phyloP scores from a whole-genome alignment of 495 filamentous ascomycete species.

The Oidiodendron maius region DNA sequence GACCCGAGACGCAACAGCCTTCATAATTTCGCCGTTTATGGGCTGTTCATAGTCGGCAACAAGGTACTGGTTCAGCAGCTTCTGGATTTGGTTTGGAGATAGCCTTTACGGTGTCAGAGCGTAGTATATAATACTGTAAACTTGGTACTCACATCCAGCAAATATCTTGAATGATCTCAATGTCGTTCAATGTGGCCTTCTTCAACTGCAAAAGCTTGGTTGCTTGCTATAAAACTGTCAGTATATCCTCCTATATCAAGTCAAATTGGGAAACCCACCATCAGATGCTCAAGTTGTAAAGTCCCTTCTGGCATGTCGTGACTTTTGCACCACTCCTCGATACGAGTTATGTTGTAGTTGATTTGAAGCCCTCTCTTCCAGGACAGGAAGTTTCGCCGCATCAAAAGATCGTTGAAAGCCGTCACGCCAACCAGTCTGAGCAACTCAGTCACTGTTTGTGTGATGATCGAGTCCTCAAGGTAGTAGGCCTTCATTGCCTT shows the following conservation, averaged over 20 bases:
- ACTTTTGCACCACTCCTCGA: constrained; percentile 99
- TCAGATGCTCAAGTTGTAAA: constrained; percentile 95
- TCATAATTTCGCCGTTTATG: constrained; percentile 99
- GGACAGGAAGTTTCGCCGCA: constrained; percentile 96
- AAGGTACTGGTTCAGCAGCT: constrained; percentile 96
- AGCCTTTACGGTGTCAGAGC: constrained; percentile 39
- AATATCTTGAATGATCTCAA: constrained; percentile 99
- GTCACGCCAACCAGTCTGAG: constrained; percentile 93
- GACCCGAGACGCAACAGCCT: constrained; percentile 92
- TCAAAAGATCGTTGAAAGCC: constrained; percentile 96
- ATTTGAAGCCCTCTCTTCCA: constrained; percentile 99
- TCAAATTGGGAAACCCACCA: constrained; percentile 50
- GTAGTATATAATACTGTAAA: constrained; percentile 23
- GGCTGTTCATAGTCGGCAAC: constrained; percentile 99
- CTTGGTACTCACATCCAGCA: constrained; percentile 82
- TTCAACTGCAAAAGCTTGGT: constrained; percentile 98
- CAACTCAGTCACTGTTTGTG: constrained; percentile 90
- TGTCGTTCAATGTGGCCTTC: constrained; percentile 98
- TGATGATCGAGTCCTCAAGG: constrained; percentile 91
- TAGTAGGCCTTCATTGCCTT: constrained; percentile 98
- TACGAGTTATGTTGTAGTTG: constrained; percentile 99
- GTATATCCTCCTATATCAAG: constrained; percentile 4
- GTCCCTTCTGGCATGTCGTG: constrained; percentile 99
- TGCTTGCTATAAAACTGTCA: constrained; percentile 43
- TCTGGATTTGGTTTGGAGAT: constrained; percentile 98